Evolutionary conservation across 192 early-diverging fungal species (phyloP), one percentile per base, ranked within the genome.

Genomic region (Pilobolus umbonatus): DNA sequence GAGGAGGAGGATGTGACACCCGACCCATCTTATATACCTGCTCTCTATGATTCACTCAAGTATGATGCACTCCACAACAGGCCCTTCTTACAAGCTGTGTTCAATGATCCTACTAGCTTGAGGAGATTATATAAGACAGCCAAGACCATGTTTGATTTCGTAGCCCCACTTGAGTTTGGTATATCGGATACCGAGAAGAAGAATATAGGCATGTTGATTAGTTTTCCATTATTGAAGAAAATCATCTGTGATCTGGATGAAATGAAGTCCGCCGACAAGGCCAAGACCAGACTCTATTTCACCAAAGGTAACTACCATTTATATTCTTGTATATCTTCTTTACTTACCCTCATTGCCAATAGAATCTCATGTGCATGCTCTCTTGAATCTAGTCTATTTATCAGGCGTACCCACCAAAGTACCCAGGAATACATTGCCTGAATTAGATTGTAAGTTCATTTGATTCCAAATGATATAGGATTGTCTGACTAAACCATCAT

Each of bases 41-140:
- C 94, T 63, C 71, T 98, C 6, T 95, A 96, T 60, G 96, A 98
- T 69, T 92, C 93, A 28, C 73, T 96, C 24, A 98, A 98, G 60
- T 96, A 94, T 60, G 96, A 98, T 61, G 85, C 95, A 9, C 69
- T 98, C 45, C 96, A 98, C 61, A 98, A 98, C 62, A 81, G 95
- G 28, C 71, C 76, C 21, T 95, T 95, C 57, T 64, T 92, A 35
- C 85, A 92, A 50, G 80, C 80, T 52, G 87, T 83, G 42, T 88
- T 86, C 64, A 71, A 73, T 5, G 73, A 72, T 32, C 52, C 34
- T 29, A 36, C 59, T 0, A 35, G 70, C 36, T 59, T 83, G 26
- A 74, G 79, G 45, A 72, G 82, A 38, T 76, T 98, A 1, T 98
- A 92, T 74, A 69, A 82, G 32, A 84, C 85, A 35, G 83, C 90